Percentiles rank a stretch among this genome's conserved stretches.
phyloP scores from a whole-genome alignment of 805 yeast species.

The Lipomyces chichibuensis region DNA sequence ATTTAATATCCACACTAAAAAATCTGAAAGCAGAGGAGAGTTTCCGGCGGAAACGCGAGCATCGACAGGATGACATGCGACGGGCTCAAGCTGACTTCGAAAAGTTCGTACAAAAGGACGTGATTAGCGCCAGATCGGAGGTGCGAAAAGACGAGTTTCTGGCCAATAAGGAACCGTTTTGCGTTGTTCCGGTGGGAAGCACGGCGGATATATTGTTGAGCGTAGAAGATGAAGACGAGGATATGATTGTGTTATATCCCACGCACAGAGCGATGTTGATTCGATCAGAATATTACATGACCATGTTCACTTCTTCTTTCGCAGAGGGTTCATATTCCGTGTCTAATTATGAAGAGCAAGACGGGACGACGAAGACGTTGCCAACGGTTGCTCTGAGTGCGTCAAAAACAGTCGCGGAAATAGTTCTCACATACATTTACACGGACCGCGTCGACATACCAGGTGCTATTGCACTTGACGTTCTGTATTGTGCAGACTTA shows the following conservation, averaged over 20 bases:
- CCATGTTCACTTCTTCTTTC: slow-evolving; percentile 62
- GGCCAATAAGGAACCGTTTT: background rate
- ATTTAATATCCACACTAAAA: slow-evolving; percentile 47
- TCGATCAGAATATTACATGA: slow-evolving; percentile 65
- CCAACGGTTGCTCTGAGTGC: slow-evolving; percentile 43
- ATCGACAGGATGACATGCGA: slow-evolving; percentile 44
- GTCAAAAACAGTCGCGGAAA: slow-evolving; percentile 51
- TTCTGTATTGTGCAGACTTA: slow-evolving; percentile 61
- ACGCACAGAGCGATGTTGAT: slow-evolving; percentile 63
- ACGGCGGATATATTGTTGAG: slow-evolving; percentile 30
- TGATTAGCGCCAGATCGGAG: slow-evolving; percentile 29
- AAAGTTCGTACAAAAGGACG: slow-evolving; percentile 41
- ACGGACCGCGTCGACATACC: slow-evolving; percentile 62
- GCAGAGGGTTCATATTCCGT: slow-evolving; percentile 41
- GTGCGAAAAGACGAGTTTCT: background rate
- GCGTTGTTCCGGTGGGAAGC: slow-evolving; percentile 28
- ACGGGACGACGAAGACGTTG: slow-evolving; percentile 19
- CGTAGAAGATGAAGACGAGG: slow-evolving; percentile 23
- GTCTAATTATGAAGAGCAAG: slow-evolving; percentile 11
- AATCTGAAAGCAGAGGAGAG: slow-evolving; percentile 39
- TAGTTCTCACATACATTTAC: slow-evolving; percentile 59
- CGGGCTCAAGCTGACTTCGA: slow-evolving; percentile 39
- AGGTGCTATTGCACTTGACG: slow-evolving; percentile 55
- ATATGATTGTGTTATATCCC: slow-evolving; percentile 53
- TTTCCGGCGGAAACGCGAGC: slow-evolving; percentile 44